A percentile compares a stretch with the other conserved stretches of the same genome.
These are phyloP conservation scores for Rhizophagus prolifer DNA, from an alignment of 192 early-diverging fungal genomes.

Conservation along the genomic window DNA sequence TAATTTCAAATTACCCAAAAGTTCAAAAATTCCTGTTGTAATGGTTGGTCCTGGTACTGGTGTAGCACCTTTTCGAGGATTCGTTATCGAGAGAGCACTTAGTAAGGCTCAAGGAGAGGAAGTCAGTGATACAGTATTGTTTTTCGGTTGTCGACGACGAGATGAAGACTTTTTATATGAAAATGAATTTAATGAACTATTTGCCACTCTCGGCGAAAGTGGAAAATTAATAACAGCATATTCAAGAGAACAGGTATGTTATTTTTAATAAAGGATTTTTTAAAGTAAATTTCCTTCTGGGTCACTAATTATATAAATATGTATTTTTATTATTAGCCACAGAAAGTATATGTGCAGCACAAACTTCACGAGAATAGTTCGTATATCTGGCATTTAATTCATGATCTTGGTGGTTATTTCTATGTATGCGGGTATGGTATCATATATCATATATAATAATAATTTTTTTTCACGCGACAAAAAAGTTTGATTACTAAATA, in stretches of 20 bases:
- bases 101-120: conserved; percentile 58
- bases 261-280: background rate
- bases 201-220: conserved; percentile 55
- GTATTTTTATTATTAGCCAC: conserved; percentile 27
- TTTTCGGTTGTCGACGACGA: conserved; percentile 89
- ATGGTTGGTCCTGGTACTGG: conserved; percentile 99
- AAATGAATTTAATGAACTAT: conserved; percentile 72
- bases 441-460: background rate
- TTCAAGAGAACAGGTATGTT: conserved; percentile 69
- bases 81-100: conserved; percentile 84
- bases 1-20: conserved; percentile 87
- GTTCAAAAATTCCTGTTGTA: conserved; percentile 76
- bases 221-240: conserved; percentile 87
- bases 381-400: conserved; percentile 80
- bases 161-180: conserved; percentile 90
- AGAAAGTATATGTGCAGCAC: conserved; percentile 97
- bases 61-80: conserved; percentile 97
- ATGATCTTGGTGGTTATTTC: conserved; percentile 71
- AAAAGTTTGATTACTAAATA: background rate
- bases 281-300: no score
- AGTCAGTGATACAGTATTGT: conserved; percentile 85
- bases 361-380: conserved; percentile 71
- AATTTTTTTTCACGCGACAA: background rate
- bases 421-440: conserved; percentile 74
- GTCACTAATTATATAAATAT: background rate